Conservation (phyloP, 805 yeast species). For the Cyberlindnera japonica region DNA sequence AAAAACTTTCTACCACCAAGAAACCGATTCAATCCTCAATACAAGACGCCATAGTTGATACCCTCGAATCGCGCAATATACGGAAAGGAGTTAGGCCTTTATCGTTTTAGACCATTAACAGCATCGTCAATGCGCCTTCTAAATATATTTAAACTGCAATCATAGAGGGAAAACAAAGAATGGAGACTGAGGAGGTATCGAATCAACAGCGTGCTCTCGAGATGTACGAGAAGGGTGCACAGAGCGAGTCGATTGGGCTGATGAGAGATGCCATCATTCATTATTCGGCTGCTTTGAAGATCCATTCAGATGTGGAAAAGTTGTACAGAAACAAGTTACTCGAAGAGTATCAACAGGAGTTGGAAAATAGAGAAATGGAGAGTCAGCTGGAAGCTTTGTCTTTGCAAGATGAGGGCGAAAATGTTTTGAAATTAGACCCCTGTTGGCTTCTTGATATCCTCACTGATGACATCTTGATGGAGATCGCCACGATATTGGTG, state of each 20-base stretch:
- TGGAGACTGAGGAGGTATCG: background rate
- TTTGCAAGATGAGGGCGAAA: conserved; percentile 6
- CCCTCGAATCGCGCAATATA: too few relatives aligned
- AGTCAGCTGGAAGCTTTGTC: conserved; percentile 1
- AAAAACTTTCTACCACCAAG: too few relatives aligned
- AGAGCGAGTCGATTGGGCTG: conserved; percentile 67
- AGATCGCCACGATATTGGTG: conserved; percentile 47
- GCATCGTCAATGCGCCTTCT: too few relatives aligned
- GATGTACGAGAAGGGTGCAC: conserved; percentile 65
- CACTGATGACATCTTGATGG: conserved; percentile 56
- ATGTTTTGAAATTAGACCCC: conserved; percentile 31
- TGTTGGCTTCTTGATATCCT: conserved; percentile 40
- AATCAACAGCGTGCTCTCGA: conserved; percentile 44
- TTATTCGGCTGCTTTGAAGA: conserved; percentile 66
- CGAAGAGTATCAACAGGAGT: conserved; percentile 36
- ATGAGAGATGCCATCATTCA: conserved; percentile 77
- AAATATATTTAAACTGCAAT: too few relatives aligned
- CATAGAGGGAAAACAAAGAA: too few relatives aligned
- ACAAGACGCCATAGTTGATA: too few relatives aligned
- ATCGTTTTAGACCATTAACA: too few relatives aligned
- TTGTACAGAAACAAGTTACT: conserved; percentile 56
- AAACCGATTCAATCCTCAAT: too few relatives aligned
- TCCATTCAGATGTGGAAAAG: conserved; percentile 56
- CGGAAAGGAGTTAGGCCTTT: too few relatives aligned
- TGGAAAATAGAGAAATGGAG: conserved; percentile 8